Percentiles rank a stretch among this genome's conserved stretches.
Conservation (phyloP, 257 asterid genomes). For the Solanum bukasovii region DNA sequence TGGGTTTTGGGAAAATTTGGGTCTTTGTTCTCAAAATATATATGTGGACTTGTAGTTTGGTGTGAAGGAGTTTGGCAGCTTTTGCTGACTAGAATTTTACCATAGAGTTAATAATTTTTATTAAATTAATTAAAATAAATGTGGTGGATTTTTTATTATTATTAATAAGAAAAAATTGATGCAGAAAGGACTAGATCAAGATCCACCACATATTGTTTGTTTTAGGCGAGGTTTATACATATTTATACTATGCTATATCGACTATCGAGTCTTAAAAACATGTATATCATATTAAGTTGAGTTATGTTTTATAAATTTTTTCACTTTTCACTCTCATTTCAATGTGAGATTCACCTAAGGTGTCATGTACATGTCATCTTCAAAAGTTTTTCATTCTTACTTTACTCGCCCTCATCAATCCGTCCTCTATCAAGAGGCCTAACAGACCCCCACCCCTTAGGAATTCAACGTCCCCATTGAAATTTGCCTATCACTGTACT, state of each 20-base stretch:
- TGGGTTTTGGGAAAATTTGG: constrained; percentile 6
- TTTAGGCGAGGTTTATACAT: rapidly evolving
- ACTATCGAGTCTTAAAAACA: too few relatives aligned
- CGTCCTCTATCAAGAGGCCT: not conserved
- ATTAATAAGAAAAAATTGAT: not conserved
- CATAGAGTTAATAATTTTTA: not conserved
- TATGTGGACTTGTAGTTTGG: not conserved
- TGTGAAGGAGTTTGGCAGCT: not conserved
- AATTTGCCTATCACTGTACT: not conserved
- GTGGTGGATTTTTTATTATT: not conserved
- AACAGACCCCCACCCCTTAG: not conserved
- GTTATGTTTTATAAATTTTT: rapidly evolving
- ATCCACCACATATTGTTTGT: not conserved
- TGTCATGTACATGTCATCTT: not conserved
- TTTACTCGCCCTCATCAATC: not conserved
- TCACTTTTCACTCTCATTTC: not conserved
- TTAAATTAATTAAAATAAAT: not conserved
- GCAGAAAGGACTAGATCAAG: not conserved
- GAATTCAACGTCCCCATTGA: not conserved
- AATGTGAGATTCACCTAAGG: not conserved
- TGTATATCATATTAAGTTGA: not conserved
- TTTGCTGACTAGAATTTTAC: not conserved
- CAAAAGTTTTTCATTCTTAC: not conserved
- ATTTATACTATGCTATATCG: not conserved
- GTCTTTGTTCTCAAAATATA: not conserved